A percentile compares a stretch with the other conserved stretches of the same genome.
phyloP scores from a whole-genome alignment of 352 stramenopile species.

The Pythium sp. region DNA sequence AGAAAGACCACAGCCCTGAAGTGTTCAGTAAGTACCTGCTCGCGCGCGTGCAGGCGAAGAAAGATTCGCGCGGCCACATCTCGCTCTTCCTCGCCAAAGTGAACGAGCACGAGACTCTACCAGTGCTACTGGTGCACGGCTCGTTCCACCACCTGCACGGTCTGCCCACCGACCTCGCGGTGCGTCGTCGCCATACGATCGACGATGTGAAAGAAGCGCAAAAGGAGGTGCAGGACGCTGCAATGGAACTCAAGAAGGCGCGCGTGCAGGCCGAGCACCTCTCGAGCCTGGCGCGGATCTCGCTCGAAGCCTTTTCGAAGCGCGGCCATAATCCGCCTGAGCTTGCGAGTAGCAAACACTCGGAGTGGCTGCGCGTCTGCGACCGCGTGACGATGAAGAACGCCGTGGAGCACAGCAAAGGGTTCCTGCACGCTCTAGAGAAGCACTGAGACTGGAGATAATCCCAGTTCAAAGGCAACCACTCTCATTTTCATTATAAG shows the following conservation, averaged over 20 bases:
- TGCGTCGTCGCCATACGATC: slow-evolving; percentile 75
- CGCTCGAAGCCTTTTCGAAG: slow-evolving; percentile 58
- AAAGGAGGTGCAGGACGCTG: slow-evolving; percentile 63
- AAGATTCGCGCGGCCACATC: slow-evolving; percentile 39
- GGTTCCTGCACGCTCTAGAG: slow-evolving; percentile 31
- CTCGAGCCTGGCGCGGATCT: slow-evolving; percentile 68
- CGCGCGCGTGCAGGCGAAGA: slow-evolving; percentile 59
- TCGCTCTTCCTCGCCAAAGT: slow-evolving; percentile 65
- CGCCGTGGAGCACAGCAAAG: slow-evolving; percentile 65
- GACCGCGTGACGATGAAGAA: slow-evolving; percentile 65
- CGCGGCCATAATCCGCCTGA: slow-evolving; percentile 16
- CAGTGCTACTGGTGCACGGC: slow-evolving; percentile 30
- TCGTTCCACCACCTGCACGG: slow-evolving; percentile 20
- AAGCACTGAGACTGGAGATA: slow-evolving; percentile 11
- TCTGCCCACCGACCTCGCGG: slow-evolving; percentile 46
- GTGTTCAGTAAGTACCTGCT: slow-evolving; percentile 70
- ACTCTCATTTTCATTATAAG: neutral
- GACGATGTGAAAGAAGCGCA: slow-evolving; percentile 77
- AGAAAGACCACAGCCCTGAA: slow-evolving; percentile 32
- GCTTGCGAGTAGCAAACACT: slow-evolving; percentile 14
- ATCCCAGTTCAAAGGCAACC: neutral
- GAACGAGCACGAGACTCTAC: slow-evolving; percentile 64
- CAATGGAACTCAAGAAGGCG: slow-evolving; percentile 71
- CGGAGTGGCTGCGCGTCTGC: slow-evolving; percentile 63
- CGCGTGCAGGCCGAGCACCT: slow-evolving; percentile 69